These are phyloP conservation scores for Neopestalotiopsis rosae DNA, from an alignment of 2,329 filamentous ascomycete genomes.

Conservation along the genomic window DNA sequence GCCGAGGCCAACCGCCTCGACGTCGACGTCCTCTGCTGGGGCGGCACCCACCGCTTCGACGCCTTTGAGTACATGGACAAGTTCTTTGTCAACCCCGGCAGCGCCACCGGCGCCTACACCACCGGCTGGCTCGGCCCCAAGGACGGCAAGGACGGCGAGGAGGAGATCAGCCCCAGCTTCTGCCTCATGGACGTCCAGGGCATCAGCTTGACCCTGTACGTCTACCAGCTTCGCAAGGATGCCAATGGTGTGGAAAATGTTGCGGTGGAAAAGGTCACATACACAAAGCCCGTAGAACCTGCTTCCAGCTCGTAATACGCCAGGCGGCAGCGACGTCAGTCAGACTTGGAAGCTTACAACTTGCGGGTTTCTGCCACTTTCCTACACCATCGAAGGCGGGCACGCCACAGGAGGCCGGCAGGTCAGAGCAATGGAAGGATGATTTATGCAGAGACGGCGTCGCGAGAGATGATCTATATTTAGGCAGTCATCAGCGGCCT, in stretches of 20 bases:
- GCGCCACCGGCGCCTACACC: constrained; percentile 67
- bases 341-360: background rate
- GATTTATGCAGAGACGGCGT: no score
- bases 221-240: constrained; percentile 85
- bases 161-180: constrained; percentile 87
- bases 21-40: constrained; percentile 73
- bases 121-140: constrained; percentile 51
- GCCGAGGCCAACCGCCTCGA: constrained; percentile 72
- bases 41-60: constrained; percentile 71
- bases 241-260: constrained; percentile 79
- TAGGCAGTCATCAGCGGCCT: background rate
- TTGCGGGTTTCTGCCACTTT: no score
- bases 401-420: no score
- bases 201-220: constrained; percentile 92
- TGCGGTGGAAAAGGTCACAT: constrained; percentile 85
- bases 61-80: constrained; percentile 77
- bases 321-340: constrained; percentile 24
- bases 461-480: no score
- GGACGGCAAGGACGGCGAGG: constrained; percentile 59
- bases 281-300: constrained; percentile 75
- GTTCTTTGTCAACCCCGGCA: constrained; percentile 74
- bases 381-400: no score
- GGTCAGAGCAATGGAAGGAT: no score
- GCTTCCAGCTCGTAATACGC: constrained; percentile 53
- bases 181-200: constrained; percentile 99